A percentile compares a stretch with the other conserved stretches of the same genome.
phyloP scores from a whole-genome alignment of 345 rosid species.

The Lumnitzera racemosa region DNA sequence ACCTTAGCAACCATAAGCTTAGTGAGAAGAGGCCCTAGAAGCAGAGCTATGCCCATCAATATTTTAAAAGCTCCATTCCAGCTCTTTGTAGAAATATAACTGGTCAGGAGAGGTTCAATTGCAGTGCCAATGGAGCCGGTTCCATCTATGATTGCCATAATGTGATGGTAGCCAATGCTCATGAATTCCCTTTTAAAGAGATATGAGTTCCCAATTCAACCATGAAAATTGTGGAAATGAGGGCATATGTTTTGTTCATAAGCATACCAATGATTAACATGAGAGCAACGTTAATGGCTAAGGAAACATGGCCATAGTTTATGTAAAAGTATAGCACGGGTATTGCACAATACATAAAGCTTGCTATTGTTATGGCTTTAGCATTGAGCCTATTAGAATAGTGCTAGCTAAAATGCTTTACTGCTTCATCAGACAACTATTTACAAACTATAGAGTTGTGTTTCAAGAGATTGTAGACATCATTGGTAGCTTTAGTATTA shows the following conservation, averaged over 20 bases:
- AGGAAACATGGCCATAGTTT: conserved; percentile 68
- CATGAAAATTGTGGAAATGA: conserved; percentile 90
- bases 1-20: conserved; percentile 77
- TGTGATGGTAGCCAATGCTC: conserved; percentile 89
- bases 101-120: conserved; percentile 77
- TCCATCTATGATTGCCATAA: conserved; percentile 75
- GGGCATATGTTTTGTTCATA: conserved; percentile 75
- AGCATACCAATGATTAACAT: conserved; percentile 78
- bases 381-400: conserved; percentile 77
- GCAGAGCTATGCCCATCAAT: conserved; percentile 83
- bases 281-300: conserved; percentile 47
- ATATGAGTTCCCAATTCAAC: conserved; percentile 91
- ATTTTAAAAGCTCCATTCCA: conserved; percentile 85
- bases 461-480: too few relatives aligned
- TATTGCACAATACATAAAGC: conserved; percentile 86
- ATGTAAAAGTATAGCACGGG: conserved; percentile 82
- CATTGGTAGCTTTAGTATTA: too few relatives aligned
- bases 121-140: conserved; percentile 98
- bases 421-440: conserved; percentile 59
- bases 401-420: conserved; percentile 86
- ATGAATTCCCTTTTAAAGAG: conserved; percentile 74
- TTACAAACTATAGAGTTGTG: conserved; percentile 49
- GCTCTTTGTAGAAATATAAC: conserved; percentile 78
- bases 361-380: conserved; percentile 86
- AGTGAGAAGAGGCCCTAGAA: conserved; percentile 69